These are phyloP conservation scores for Penicillium sp. DNA, from an alignment of 2,329 filamentous ascomycete genomes.

Conservation along the genomic window DNA sequence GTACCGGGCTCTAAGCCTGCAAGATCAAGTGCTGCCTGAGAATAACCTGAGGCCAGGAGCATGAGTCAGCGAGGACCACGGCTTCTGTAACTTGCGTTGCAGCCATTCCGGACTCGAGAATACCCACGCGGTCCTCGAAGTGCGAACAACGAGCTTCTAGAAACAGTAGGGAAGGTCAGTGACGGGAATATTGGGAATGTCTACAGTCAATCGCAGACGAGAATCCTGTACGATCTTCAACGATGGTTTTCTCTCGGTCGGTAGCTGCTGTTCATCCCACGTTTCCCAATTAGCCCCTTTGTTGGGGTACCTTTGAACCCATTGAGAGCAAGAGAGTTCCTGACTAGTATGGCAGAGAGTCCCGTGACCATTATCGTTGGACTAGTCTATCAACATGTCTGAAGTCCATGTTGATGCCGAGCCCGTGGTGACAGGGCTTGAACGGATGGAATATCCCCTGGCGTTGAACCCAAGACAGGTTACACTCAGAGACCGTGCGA, in stretches of 20 bases:
- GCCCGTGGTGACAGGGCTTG: constrained; percentile 25
- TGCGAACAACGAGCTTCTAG: constrained; percentile 24
- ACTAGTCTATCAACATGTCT: constrained; percentile 28
- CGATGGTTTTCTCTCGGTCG: constrained; percentile 2
- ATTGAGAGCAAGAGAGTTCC: neutral
- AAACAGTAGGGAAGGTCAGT: constrained; percentile 24
- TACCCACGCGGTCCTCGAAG: constrained; percentile 40
- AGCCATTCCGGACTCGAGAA: constrained; percentile 39
- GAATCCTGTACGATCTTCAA: neutral
- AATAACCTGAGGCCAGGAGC: neutral
- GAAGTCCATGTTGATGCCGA: constrained; percentile 33
- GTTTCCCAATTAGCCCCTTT: neutral
- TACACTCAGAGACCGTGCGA: constrained; percentile 75
- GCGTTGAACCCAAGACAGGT: constrained; percentile 70
- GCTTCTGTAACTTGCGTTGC: constrained; percentile 34
- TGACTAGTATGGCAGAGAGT: constrained; percentile 33
- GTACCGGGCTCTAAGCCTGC: no score
- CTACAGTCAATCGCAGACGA: constrained; percentile 2
- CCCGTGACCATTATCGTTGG: constrained; percentile 27
- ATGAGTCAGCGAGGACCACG: constrained; percentile 26
- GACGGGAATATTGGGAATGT: constrained; percentile 10
- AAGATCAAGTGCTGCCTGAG: neutral
- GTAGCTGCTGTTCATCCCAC: neutral
- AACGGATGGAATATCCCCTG: constrained; percentile 52
- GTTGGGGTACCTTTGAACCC: neutral